phyloP scores from a whole-genome alignment of 495 filamentous ascomycete species.

The Aspergillus heteromorphus region DNA sequence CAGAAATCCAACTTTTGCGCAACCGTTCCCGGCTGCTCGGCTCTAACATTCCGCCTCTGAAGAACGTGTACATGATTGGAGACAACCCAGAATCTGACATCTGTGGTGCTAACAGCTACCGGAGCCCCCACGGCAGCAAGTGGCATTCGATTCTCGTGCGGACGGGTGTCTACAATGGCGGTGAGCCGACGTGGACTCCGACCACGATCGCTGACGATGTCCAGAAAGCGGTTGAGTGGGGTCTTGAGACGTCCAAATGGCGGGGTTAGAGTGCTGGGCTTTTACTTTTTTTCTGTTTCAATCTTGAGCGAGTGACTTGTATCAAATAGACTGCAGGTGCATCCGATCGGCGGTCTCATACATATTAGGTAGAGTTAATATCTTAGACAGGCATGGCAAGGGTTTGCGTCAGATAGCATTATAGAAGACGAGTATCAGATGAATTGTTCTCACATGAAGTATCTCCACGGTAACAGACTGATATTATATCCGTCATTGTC shows the following conservation, averaged over 20 bases:
- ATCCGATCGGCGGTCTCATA: not conserved
- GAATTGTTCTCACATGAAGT: no score
- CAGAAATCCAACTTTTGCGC: conserved; percentile 62
- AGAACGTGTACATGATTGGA: conserved; percentile 90
- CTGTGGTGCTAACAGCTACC: conserved; percentile 74
- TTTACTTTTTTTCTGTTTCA: not conserved
- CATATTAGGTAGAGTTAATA: not conserved
- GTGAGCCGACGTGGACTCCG: conserved; percentile 52
- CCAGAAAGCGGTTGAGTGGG: conserved; percentile 60
- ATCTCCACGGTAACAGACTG: no score
- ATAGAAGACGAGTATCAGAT: no score
- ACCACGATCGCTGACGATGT: conserved; percentile 63
- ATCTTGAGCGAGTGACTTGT: not conserved
- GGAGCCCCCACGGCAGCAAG: conserved; percentile 56
- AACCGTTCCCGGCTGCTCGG: conserved; percentile 50
- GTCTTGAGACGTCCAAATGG: conserved; percentile 47
- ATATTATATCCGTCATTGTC: no score
- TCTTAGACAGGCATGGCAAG: not conserved
- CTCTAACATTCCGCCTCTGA: conserved; percentile 37
- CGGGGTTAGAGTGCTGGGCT: not conserved
- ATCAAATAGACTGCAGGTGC: not conserved
- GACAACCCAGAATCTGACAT: conserved; percentile 96
- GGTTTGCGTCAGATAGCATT: no score
- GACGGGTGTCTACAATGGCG: conserved; percentile 72
- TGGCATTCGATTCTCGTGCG: conserved; percentile 80